Conservation (phyloP, 2,329 filamentous ascomycete species). For the Ascochyta rabiei region DNA sequence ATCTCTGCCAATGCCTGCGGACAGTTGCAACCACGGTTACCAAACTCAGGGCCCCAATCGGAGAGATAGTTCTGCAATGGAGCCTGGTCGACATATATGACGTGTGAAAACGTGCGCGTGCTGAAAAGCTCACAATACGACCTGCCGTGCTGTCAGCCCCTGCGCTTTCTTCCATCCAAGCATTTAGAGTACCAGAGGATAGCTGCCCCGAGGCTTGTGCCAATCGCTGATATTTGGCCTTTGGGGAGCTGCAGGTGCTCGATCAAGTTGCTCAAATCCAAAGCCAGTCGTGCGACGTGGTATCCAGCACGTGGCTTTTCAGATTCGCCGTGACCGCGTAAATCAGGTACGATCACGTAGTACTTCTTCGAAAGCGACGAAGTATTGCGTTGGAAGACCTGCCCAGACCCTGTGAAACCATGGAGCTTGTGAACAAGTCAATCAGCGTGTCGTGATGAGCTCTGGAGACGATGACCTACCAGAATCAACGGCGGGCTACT, state of each 20-base stretch:
- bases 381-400: conserved; percentile 30
- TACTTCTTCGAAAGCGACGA: conserved; percentile 11
- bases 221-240: conserved; percentile 22
- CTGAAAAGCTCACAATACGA: conserved; percentile 37
- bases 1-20: conserved; percentile 20
- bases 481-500: conserved; percentile 19
- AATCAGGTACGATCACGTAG: conserved; percentile 26
- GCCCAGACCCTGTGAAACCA: conserved; percentile 33
- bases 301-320: conserved; percentile 33
- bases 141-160: conserved; percentile 8
- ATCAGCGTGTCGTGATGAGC: neutral
- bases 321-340: conserved; percentile 36
- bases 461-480: conserved; percentile 5
- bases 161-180: neutral
- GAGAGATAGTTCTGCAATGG: conserved; percentile 34
- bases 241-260: conserved; percentile 20
- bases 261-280: conserved; percentile 35
- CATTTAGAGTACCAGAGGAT: conserved; percentile 25
- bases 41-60: conserved; percentile 32
- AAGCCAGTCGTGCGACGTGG: conserved; percentile 35
- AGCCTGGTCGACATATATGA: conserved; percentile 38
- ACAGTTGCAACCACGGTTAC: conserved; percentile 31
- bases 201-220: conserved; percentile 29
- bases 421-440: conserved; percentile 25
- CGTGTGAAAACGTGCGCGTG: conserved; percentile 23